Evolutionary conservation across 495 filamentous ascomycete genomes (phyloP).

Genomic region (Daldinia grandis): DNA sequence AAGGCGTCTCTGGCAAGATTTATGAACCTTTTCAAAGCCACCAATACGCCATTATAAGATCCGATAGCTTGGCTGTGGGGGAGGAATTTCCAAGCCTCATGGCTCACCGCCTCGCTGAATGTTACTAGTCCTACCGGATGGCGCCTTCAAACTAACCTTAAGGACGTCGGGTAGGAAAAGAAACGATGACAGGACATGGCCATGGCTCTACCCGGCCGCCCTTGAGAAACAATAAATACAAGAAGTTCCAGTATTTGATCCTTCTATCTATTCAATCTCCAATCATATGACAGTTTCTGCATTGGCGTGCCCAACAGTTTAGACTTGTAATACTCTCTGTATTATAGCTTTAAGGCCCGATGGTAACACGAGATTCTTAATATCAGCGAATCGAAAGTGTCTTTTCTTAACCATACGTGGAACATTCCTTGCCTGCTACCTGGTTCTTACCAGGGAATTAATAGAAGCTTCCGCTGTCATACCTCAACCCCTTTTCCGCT

Average conservation of each 20-base stretch:
- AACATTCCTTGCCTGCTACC: neutral
- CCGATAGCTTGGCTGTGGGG: neutral
- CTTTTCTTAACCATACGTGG: neutral
- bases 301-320: conserved; percentile 12
- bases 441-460: neutral
- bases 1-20: neutral
- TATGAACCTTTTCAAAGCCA: neutral
- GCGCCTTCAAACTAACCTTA: conserved; percentile 18
- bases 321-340: conserved; percentile 17
- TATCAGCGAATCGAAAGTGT: neutral
- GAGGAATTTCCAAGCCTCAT: conserved; percentile 7
- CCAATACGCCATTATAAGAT: neutral
- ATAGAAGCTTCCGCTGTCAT: neutral
- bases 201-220: conserved; percentile 1
- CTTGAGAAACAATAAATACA: neutral
- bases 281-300: conserved; percentile 4
- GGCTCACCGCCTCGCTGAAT: conserved; percentile 22
- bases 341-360: conserved; percentile 3
- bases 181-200: conserved; percentile 7
- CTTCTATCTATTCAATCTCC: conserved; percentile 3
- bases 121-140: conserved; percentile 23
- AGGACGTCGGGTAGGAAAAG: neutral
- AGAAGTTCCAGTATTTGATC: neutral
- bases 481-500: conserved; percentile 6
- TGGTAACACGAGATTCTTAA: conserved; percentile 9